A percentile compares a stretch with the other conserved stretches of the same genome.
These are phyloP conservation scores for Eragrostis tef DNA, from an alignment of 202 grass and related monocot species.

Conservation along the genomic window DNA sequence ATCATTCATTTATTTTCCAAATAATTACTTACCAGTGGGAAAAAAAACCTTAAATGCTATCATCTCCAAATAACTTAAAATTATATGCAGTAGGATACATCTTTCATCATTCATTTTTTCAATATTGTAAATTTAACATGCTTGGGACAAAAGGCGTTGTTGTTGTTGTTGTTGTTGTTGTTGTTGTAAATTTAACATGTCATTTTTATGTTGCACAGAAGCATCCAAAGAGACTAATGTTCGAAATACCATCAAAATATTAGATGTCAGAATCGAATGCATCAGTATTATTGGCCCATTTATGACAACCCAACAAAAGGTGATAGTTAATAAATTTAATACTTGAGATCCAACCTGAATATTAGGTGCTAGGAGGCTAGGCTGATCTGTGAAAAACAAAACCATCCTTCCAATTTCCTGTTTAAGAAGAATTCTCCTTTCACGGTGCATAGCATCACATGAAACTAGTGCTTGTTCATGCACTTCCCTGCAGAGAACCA, in stretches of 20 bases:
- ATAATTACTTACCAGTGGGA: conserved; percentile 17
- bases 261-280: conserved; percentile 27
- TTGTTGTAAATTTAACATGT: neutral
- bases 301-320: conserved; percentile 22
- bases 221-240: conserved; percentile 28
- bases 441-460: conserved; percentile 82
- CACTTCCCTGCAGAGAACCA: conserved; percentile 70
- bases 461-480: conserved; percentile 84
- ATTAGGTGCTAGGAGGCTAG: conserved; percentile 95
- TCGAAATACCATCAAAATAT: conserved; percentile 26
- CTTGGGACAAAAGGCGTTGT: no score
- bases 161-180: no score
- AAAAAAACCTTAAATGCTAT: neutral
- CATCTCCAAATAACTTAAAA: conserved; percentile 9
- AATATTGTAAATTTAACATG: neutral
- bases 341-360: conserved; percentile 72
- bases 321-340: conserved; percentile 36
- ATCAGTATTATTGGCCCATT: neutral
- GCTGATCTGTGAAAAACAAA: conserved; percentile 97
- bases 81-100: neutral
- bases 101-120: conserved; percentile 21
- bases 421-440: conserved; percentile 97
- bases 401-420: conserved; percentile 99
- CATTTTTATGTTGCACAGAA: neutral
- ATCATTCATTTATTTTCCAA: no score